Base-by-base conservation (phyloP, 257 asterid genomes). In the Striga asiatica region DNA sequence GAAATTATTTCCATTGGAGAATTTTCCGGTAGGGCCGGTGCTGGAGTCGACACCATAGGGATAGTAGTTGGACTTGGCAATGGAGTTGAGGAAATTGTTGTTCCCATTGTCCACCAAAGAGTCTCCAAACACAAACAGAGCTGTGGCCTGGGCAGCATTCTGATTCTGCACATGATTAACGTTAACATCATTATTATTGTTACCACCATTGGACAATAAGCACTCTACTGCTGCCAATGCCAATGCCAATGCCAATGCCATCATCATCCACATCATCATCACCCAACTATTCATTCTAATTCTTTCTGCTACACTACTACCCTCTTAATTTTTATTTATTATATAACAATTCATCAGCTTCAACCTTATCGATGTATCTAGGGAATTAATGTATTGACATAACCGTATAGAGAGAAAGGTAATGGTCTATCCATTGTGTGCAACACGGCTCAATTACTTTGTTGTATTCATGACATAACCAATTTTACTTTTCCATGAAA, bases 101-200 rank as follows among this genome's bases (percentile, higher is more conserved):
- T 91, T 91, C 17, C 98, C 98, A 31, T 66, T 66, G 52, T 91
- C 98, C 0, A 91, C 96, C 52, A 84, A 42, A 0, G 98, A 86
- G 57, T 91, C 98, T 4, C 98, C 98, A 35, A 83, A 86, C 45
- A 91, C 78, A 41, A 74, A 91, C 66, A 91, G 25, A 5, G 96
- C 95, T 0, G 81, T 60, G 0, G 74, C 91, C 58, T 82, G 93
- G 4, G 83, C 47, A 10, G 66, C 65, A 1, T 3, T 23, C 35
- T 45, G 54, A 35, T 9, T 39, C 23, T 11, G 14, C 27, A 10
- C 13, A 38, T 20, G 8, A 7, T 47, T 13, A 4, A 11, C 19
- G 6, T 10, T 8, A 10, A 5, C 43, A 8, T 8, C 12, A 45
- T 41, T 14, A 41, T 14, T 7, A 13, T 16, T 24, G 10, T 3